Percentiles rank a stretch among this genome's conserved stretches.
Evolutionary conservation across 2,329 filamentous ascomycete species (phyloP).

Genomic region (Cercospora brassicicola): DNA sequence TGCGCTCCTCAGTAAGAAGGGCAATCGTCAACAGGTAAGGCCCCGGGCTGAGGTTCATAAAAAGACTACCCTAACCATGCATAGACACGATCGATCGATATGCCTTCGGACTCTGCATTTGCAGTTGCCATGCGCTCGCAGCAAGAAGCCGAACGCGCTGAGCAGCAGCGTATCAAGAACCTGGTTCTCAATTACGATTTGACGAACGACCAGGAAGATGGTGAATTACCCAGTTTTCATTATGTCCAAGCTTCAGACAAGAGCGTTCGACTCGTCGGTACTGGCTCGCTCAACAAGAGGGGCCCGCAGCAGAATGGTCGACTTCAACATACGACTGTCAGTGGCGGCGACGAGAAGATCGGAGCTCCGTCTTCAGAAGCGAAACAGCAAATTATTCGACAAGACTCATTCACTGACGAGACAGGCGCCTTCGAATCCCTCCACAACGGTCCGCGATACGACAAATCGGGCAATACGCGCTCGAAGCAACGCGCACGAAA

Average conservation of each 20-base stretch:
- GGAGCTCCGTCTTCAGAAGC: slow-evolving; percentile 8
- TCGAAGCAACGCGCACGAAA: slow-evolving; percentile 81
- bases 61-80: neutral
- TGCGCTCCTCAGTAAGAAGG: slow-evolving; percentile 90
- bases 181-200: slow-evolving; percentile 95
- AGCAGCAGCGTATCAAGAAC: slow-evolving; percentile 98
- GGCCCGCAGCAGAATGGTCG: slow-evolving; percentile 28
- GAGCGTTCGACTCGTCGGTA: slow-evolving; percentile 48
- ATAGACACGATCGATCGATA: slow-evolving; percentile 84
- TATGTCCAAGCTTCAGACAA: slow-evolving; percentile 46
- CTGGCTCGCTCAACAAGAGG: slow-evolving; percentile 44
- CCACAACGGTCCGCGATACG: slow-evolving; percentile 49
- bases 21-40: slow-evolving; percentile 85
- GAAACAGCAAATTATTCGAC: slow-evolving; percentile 11
- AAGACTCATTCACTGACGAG: slow-evolving; percentile 33
- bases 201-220: slow-evolving; percentile 73
- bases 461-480: slow-evolving; percentile 64
- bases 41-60: neutral
- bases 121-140: slow-evolving; percentile 94
- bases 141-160: slow-evolving; percentile 90
- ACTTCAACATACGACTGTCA: slow-evolving; percentile 35
- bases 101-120: slow-evolving; percentile 88
- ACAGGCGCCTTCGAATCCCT: slow-evolving; percentile 40
- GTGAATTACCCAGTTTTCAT: slow-evolving; percentile 55
- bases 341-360: slow-evolving; percentile 23